phyloP scores from a whole-genome alignment of 345 rosid species.

The Eucalyptus tenuipes region DNA sequence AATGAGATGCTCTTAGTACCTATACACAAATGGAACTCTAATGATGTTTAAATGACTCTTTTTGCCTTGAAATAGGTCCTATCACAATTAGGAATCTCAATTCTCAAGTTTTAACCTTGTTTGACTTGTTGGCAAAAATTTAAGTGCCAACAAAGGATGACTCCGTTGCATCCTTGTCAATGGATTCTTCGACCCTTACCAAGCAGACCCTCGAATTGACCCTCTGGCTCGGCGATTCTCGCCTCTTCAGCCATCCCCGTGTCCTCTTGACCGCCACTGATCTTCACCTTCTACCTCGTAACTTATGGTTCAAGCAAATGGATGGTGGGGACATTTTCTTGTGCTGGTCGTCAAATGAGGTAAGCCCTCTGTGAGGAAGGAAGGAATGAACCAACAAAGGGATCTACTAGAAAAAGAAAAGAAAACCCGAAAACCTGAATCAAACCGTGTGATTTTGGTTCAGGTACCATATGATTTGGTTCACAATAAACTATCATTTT shows the following conservation, averaged over 20 bases:
- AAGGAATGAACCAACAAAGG: background rate
- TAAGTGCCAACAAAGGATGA: constrained; percentile 13
- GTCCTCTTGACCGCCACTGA: too few species aligned
- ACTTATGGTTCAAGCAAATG: background rate
- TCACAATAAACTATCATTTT: background rate
- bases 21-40: too few species aligned
- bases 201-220: constrained; percentile 31
- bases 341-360: background rate
- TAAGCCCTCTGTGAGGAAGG: background rate
- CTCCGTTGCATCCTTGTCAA: constrained; percentile 35
- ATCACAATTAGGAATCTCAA: background rate
- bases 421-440: background rate
- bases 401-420: too few species aligned
- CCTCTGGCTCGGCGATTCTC: background rate
- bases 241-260: background rate
- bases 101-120: background rate
- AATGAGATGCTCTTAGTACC: too few species aligned
- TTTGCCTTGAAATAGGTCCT: background rate
- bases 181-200: constrained; percentile 54
- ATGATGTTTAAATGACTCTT: background rate
- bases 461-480: background rate
- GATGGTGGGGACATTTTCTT: background rate
- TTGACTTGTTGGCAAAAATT: background rate
- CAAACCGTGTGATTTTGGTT: background rate
- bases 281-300: background rate